Conservation (phyloP, 2,329 filamentous ascomycete species). For the Paecilomyces sp. region DNA sequence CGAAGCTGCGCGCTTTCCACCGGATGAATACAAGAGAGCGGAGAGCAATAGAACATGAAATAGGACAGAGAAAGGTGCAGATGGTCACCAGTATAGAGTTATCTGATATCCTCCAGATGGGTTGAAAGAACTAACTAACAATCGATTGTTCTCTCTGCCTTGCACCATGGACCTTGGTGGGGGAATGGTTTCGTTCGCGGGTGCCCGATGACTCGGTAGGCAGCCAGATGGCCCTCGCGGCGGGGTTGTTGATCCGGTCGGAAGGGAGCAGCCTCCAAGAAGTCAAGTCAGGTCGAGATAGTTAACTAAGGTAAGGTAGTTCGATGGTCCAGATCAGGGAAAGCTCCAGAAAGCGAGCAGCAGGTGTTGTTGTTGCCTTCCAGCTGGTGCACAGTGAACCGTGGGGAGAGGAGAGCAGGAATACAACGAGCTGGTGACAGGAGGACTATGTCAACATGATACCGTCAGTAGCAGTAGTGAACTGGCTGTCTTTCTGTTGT, state of each 20-base stretch:
- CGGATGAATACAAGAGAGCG: background rate
- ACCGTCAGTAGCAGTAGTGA: background rate
- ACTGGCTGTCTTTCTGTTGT: background rate
- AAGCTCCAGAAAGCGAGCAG: background rate
- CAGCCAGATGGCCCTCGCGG: background rate
- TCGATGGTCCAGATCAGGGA: background rate
- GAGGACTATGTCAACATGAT: conserved; percentile 5
- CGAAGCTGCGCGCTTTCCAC: background rate
- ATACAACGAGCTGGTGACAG: background rate
- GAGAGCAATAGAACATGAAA: conserved; percentile 2
- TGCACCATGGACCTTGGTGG: background rate
- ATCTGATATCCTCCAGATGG: background rate
- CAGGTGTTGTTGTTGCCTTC: background rate
- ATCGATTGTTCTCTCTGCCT: conserved; percentile 1
- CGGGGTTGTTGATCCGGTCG: background rate
- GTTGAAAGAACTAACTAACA: background rate
- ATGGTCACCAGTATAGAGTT: background rate
- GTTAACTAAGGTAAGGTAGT: background rate
- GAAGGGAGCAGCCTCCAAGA: background rate
- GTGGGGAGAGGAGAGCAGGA: background rate
- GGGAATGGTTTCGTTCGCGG: background rate
- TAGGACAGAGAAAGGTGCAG: background rate
- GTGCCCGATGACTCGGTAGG: conserved; percentile 3
- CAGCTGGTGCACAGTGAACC: background rate
- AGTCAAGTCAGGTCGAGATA: no score